These are phyloP conservation scores for Fragaria nilgerrensis DNA, from an alignment of 306 rosid species.

Conservation along the genomic window DNA sequence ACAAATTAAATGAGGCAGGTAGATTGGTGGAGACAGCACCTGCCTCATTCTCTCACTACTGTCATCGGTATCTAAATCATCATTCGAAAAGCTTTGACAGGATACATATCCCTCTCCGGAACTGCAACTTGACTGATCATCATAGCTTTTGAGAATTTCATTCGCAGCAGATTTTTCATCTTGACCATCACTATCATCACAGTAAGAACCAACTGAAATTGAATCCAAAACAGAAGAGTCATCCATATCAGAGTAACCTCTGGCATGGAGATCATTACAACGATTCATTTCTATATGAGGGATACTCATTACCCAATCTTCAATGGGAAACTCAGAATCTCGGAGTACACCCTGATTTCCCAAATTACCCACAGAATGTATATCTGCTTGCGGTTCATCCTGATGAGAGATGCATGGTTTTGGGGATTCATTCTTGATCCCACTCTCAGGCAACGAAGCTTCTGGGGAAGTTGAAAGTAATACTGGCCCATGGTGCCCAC, in stretches of 20 bases:
- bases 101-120: slow-evolving; percentile 33
- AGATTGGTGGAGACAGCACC: slow-evolving; percentile 30
- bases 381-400: neutral
- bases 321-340: slow-evolving; percentile 21
- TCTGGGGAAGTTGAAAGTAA: slow-evolving; percentile 30
- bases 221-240: slow-evolving; percentile 43
- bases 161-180: slow-evolving; percentile 34
- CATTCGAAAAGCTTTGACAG: slow-evolving; percentile 28
- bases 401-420: slow-evolving; percentile 26
- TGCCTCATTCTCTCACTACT: slow-evolving; percentile 34
- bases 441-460: slow-evolving; percentile 31
- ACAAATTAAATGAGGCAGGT: slow-evolving; percentile 41
- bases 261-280: slow-evolving; percentile 28
- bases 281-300: slow-evolving; percentile 17
- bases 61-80: slow-evolving; percentile 25
- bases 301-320: slow-evolving; percentile 24
- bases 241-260: slow-evolving; percentile 17
- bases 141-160: slow-evolving; percentile 24
- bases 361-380: slow-evolving; percentile 24
- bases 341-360: slow-evolving; percentile 30
- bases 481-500: slow-evolving; percentile 13
- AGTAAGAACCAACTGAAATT: slow-evolving; percentile 37
- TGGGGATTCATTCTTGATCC: slow-evolving; percentile 24
- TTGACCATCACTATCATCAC: slow-evolving; percentile 33
- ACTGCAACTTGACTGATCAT: slow-evolving; percentile 23